Conservation (phyloP, 2,329 filamentous ascomycete genomes). For the Penicillium sp. region DNA sequence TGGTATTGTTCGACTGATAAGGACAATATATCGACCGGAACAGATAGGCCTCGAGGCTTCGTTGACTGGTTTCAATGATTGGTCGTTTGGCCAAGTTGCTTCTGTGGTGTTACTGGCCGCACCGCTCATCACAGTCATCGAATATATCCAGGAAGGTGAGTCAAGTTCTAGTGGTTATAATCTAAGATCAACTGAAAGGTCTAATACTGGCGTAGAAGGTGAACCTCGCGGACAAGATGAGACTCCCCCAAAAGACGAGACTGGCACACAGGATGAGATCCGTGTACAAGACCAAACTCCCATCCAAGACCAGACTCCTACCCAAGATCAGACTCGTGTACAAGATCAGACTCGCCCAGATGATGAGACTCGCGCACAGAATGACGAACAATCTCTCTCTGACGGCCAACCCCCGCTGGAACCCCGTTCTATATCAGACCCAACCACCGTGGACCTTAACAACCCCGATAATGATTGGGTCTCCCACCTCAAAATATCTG, state of each 20-base stretch:
- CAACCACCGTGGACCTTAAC: neutral
- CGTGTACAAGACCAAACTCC: neutral
- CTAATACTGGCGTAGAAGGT: neutral
- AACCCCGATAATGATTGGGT: neutral
- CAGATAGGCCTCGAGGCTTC: neutral
- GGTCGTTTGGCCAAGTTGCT: neutral
- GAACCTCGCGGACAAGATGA: neutral
- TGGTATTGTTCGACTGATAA: neutral
- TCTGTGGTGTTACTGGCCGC: neutral
- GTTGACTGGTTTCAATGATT: neutral
- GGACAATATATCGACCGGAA: neutral
- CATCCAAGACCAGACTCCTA: too few species aligned
- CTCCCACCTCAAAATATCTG: neutral
- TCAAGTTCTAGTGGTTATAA: neutral
- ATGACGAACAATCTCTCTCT: neutral
- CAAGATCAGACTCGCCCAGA: neutral
- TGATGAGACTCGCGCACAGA: neutral
- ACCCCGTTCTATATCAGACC: neutral
- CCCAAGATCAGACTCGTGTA: neutral
- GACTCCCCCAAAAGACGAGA: neutral
- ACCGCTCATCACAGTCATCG: neutral
- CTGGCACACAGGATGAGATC: neutral
- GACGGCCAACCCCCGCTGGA: neutral
- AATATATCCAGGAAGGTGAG: neutral
- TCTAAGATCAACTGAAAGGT: neutral